Conservation (phyloP, 2,329 filamentous ascomycete genomes). For the Neoarthrinium moseri region DNA sequence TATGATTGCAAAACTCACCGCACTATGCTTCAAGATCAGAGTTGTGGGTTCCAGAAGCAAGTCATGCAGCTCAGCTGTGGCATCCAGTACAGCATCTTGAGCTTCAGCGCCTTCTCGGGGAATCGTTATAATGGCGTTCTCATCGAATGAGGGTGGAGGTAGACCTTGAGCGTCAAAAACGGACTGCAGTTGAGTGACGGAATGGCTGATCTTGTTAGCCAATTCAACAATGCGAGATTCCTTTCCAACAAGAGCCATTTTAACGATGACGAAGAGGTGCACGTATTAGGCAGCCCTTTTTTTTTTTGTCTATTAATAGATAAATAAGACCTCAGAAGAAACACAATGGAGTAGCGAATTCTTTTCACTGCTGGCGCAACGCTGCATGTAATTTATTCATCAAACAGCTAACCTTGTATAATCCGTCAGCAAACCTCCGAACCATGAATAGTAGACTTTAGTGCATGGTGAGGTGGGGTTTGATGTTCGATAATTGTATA, state of each 20-base stretch:
- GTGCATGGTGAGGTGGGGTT: no score
- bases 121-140: neutral
- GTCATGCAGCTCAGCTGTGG: slow-evolving; percentile 14
- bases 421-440: no score
- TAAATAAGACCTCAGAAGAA: no score
- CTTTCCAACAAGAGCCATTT: neutral
- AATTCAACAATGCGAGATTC: slow-evolving; percentile 1
- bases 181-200: slow-evolving; percentile 6
- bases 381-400: no score
- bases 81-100: slow-evolving; percentile 12
- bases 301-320: no score
- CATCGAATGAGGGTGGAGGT: slow-evolving; percentile 12
- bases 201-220: slow-evolving; percentile 4
- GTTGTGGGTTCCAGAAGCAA: slow-evolving; percentile 11
- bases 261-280: neutral
- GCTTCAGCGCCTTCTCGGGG: neutral
- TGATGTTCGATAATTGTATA: no score
- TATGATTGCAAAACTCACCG: slow-evolving; percentile 9
- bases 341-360: no score
- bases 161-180: neutral
- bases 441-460: no score
- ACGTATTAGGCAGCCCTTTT: no score
- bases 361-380: no score
- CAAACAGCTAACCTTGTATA: no score
- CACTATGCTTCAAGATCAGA: slow-evolving; percentile 1